Evolutionary conservation across 1,139 yeast species (phyloP), one percentile per base, ranked within the genome.

Genomic region (Scheffersomyces parashehatae): DNA sequence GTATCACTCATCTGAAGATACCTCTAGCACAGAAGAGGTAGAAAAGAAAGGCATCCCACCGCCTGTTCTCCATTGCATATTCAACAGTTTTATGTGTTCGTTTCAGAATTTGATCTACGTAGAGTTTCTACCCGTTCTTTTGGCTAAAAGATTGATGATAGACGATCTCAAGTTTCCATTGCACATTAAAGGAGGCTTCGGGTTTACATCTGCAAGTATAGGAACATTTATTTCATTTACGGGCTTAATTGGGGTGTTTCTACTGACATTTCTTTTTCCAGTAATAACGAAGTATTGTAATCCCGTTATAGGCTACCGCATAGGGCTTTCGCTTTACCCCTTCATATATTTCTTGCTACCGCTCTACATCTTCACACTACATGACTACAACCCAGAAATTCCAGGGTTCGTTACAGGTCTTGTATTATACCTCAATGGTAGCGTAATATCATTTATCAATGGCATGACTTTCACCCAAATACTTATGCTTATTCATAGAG

Each of bases 401-500:
- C 59, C 59, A 11, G 35, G 39, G 11, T 49, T 54, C 42, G 43
- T 51, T 8, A 54, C 58, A n/a, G 47, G 35, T n/a, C 10, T 39
- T 3, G 11, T 31, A 31, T 20, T 31, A 14, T 31, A 31, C 35
- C 20, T 31, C 24, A 31, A 31, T 31, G 20, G 35, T 31, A 31
- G 65, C 10, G 24, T 42, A n/a, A 34, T 37, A n/a, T 41, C 54
- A 5, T 28, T 46, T 13, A 37, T 42, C 26, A 37, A 40, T 13
- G 61, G 77, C 1, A 56, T 68, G 37, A 56, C 69, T 13, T 66
- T 71, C 52, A 77, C 82, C 31, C 76, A 70, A 50, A 56, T 67
- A 34, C 59, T 68, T 50, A 60, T 78, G 26, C 62, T 79, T 43
- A 66, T 75, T 24, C 82, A 77, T 52, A 62, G 80, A 40, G 73